Conservation (phyloP, 1,284 basidiomycete genomes). For the Ceratobasidium sp. region DNA sequence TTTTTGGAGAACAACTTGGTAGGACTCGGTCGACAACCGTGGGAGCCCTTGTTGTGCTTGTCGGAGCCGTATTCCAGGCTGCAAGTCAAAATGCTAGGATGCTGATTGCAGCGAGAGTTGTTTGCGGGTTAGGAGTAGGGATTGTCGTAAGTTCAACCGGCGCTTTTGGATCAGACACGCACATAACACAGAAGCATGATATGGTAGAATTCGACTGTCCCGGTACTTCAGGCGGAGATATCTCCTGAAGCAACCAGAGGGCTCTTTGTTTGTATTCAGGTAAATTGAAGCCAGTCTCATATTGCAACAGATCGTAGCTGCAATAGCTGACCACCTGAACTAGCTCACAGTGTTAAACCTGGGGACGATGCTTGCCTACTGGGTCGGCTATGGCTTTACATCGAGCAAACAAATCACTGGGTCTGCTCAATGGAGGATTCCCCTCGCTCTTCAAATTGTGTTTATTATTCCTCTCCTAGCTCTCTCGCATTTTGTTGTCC, state of each 20-base stretch:
- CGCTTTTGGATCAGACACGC: too few species aligned
- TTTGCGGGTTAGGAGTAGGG: background rate
- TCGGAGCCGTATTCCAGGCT: slow-evolving; percentile 11
- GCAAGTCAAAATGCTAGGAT: background rate
- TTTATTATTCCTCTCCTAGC: slow-evolving; percentile 7
- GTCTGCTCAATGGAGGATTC: slow-evolving; percentile 19
- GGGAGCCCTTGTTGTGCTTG: slow-evolving; percentile 4
- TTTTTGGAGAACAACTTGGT: slow-evolving; percentile 14
- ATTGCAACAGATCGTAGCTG: background rate
- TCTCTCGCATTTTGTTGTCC: slow-evolving; percentile 13
- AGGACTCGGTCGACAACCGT: background rate
- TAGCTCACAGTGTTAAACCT: slow-evolving; percentile 27
- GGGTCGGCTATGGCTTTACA: slow-evolving; percentile 13
- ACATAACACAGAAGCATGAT: too few species aligned
- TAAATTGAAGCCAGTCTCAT: background rate
- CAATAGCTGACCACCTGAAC: background rate
- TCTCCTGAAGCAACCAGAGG: slow-evolving; percentile 24
- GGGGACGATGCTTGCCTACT: slow-evolving; percentile 24
- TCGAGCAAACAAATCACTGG: background rate
- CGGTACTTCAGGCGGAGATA: slow-evolving; percentile 20
- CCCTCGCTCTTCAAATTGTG: slow-evolving; percentile 12
- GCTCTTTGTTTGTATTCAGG: slow-evolving; percentile 19
- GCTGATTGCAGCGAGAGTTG: background rate
- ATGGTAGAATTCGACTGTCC: slow-evolving; percentile 16
- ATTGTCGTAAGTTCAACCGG: background rate